Percentiles rank a stretch among this genome's conserved stretches.
Conservation (phyloP, 2,329 filamentous ascomycete genomes). For the Hypoxylon sp. region DNA sequence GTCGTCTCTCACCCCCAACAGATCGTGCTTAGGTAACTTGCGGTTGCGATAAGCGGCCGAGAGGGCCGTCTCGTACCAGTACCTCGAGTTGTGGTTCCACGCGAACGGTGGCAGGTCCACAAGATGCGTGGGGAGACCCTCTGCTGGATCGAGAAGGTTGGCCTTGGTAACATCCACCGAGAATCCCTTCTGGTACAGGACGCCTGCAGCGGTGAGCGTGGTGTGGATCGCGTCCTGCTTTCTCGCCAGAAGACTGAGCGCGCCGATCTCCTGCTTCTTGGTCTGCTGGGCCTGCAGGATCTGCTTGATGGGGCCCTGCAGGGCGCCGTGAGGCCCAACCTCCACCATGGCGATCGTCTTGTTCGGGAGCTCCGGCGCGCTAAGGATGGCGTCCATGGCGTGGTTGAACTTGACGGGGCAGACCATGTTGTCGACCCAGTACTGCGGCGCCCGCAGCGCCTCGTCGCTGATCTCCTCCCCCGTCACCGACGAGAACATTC, state of each 20-base stretch:
- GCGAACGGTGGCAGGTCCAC: slow-evolving; percentile 58
- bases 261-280: slow-evolving; percentile 43
- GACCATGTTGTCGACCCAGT: slow-evolving; percentile 52
- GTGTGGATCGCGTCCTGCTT: slow-evolving; percentile 50
- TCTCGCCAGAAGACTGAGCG: slow-evolving; percentile 45
- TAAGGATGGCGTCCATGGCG: slow-evolving; percentile 46
- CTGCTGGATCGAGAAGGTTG: slow-evolving; percentile 48
- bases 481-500: slow-evolving; percentile 49
- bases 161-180: slow-evolving; percentile 50
- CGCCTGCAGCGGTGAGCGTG: slow-evolving; percentile 46
- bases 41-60: slow-evolving; percentile 52
- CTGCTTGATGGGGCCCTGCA: slow-evolving; percentile 53
- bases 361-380: slow-evolving; percentile 30
- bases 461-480: slow-evolving; percentile 44
- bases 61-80: slow-evolving; percentile 55
- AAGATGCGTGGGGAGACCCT: slow-evolving; percentile 48
- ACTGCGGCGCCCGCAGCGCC: slow-evolving; percentile 41
- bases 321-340: slow-evolving; percentile 53
- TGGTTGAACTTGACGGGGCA: slow-evolving; percentile 53
- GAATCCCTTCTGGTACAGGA: slow-evolving; percentile 48
- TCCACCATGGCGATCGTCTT: slow-evolving; percentile 48
- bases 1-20: slow-evolving; percentile 52
- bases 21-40: slow-evolving; percentile 53
- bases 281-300: slow-evolving; percentile 48
- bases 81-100: slow-evolving; percentile 58